Percentiles rank a stretch among this genome's conserved stretches.
phyloP scores from a whole-genome alignment of 1,284 basidiomycete genomes.

The Ustilago bromivora region DNA sequence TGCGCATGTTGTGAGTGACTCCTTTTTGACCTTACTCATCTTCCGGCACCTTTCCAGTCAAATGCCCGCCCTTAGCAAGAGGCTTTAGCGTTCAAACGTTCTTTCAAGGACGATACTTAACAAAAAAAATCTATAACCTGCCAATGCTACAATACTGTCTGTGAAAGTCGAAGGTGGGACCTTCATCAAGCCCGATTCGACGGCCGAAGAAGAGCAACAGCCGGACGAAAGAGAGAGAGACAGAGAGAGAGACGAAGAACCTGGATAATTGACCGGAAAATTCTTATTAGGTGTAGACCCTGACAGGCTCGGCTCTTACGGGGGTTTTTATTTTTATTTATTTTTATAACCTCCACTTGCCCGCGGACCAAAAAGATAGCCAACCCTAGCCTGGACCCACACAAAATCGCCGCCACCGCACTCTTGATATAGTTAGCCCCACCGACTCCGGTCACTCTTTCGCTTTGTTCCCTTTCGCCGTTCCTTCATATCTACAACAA shows the following conservation, averaged over 20 bases:
- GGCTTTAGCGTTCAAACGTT: no score
- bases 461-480: background rate
- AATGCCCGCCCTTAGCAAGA: no score
- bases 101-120: no score
- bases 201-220: background rate
- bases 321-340: slow-evolving; percentile 3
- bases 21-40: no score
- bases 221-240: no score
- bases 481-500: slow-evolving; percentile 12
- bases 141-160: no score
- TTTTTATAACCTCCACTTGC: slow-evolving; percentile 12
- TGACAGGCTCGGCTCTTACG: background rate
- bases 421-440: slow-evolving; percentile 19
- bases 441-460: background rate
- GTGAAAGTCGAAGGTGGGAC: background rate
- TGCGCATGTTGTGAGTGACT: no score
- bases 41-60: no score
- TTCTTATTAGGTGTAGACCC: background rate
- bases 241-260: no score
- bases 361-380: slow-evolving; percentile 5
- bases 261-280: slow-evolving; percentile 9
- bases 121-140: no score
- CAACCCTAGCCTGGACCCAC: background rate
- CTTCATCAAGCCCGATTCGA: background rate
- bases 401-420: slow-evolving; percentile 11